Evolutionary conservation across 1,284 basidiomycete species (phyloP), one percentile per base, ranked within the genome.

Genomic region (Malassezia yamatoensis): DNA sequence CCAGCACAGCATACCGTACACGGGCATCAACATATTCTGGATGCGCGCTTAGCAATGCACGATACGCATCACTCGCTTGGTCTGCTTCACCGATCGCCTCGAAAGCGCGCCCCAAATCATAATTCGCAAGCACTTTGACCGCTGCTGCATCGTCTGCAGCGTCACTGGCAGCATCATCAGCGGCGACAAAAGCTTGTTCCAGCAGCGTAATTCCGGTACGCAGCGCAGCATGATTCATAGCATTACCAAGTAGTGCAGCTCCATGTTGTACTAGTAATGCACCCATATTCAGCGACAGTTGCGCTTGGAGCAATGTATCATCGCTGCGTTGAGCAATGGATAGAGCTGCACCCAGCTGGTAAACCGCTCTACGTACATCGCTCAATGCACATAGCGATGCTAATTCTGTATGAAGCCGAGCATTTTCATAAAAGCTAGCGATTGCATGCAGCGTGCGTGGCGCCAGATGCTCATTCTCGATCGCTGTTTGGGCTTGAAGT

Each of bases 1-100:
- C 59, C 45, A 74, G 61, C 44, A 68, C 58, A 0, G 72, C 72
- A 24, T 68, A 59, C n/a, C 72, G 70, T 15, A 71, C 67, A 20
- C 68, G 69, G 44, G 70, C 72, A 45, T 72, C 70, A 12, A 66
- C 66, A 44, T 72, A 74, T 57, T 73, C 72, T n/a, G 72, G 67
- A 45, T 74, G 72, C 24, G 52, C 65, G 16, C 54, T 49, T 20
- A 74, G 51, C 43, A 74, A 58, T 18, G 64, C 65, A 8, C 63
- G 54, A 58, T 70, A 74, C 1, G 69, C 69, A 41, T 66, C 54
- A 13, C 62, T 59, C 16, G 72, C 72, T 24, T 65, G 61, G n/a
- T 60, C 59, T 33, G 53, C 18, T 32, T 67, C 57, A 49, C 56
- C 63, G 16, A 54, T 43, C 20, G 51, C 59, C 51, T 74, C 72